Evolutionary conservation across 345 rosid species (phyloP).

Genomic region (Boechera stricta): DNA sequence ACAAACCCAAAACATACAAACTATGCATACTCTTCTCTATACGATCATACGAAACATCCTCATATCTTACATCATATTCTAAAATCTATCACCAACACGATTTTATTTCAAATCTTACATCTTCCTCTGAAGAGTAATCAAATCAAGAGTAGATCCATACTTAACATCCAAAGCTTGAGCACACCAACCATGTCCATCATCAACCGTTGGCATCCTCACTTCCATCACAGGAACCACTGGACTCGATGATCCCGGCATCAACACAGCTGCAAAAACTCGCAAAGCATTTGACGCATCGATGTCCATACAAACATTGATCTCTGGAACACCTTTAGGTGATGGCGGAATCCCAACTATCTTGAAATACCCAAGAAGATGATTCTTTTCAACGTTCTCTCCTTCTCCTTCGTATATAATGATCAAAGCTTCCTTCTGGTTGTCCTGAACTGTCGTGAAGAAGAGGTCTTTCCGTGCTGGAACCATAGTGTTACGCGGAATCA

Average conservation of each 20-base stretch:
- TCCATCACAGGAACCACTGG: constrained; percentile 76
- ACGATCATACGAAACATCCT: not conserved
- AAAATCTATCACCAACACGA: not conserved
- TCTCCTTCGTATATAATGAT: constrained; percentile 85
- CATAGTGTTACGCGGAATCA: constrained; percentile 71
- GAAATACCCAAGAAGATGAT: constrained; percentile 85
- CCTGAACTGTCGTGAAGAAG: constrained; percentile 65
- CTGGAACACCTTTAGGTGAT: constrained; percentile 74
- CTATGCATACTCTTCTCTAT: not conserved
- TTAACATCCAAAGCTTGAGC: constrained; percentile 63
- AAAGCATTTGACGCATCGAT: constrained; percentile 72
- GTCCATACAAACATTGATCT: constrained; percentile 91
- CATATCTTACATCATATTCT: not conserved
- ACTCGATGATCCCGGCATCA: constrained; percentile 62
- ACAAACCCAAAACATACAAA: not conserved
- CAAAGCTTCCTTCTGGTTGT: constrained; percentile 75
- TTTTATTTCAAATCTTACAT: constrained; percentile 28
- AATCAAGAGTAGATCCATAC: constrained; percentile 63
- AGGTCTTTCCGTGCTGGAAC: constrained; percentile 82
- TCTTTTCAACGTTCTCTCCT: constrained; percentile 65
- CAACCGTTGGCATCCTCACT: constrained; percentile 90
- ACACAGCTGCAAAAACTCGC: constrained; percentile 70
- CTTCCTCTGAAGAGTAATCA: constrained; percentile 68
- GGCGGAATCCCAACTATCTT: constrained; percentile 76
- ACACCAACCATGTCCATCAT: constrained; percentile 90